These are phyloP conservation scores for Trichoderma brevicompactum DNA, from an alignment of 2,329 filamentous ascomycete genomes.

Conservation along the genomic window DNA sequence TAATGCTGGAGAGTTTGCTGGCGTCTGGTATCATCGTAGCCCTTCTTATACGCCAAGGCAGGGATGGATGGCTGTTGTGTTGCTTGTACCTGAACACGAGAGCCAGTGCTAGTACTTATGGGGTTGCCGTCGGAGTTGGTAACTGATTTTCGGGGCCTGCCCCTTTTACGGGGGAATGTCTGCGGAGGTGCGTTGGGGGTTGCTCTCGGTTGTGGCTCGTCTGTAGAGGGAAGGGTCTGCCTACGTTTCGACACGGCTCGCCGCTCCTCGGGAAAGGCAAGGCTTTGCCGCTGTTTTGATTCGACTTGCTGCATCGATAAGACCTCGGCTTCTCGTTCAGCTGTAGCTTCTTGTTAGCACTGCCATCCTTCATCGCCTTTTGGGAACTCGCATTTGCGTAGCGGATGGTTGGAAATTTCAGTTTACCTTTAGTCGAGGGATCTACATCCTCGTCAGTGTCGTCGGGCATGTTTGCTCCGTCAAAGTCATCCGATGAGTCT, in stretches of 20 bases:
- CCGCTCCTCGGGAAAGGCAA: slow-evolving; percentile 15
- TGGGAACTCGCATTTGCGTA: slow-evolving; percentile 32
- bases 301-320: slow-evolving; percentile 29
- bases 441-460: slow-evolving; percentile 40
- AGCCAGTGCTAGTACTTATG: neutral
- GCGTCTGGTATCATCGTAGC: neutral
- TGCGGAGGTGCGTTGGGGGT: neutral
- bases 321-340: slow-evolving; percentile 38
- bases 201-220: neutral
- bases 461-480: slow-evolving; percentile 38
- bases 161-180: slow-evolving; percentile 16
- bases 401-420: slow-evolving; percentile 23
- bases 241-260: neutral
- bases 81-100: neutral
- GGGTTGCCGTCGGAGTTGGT: neutral
- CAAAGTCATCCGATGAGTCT: slow-evolving; percentile 44
- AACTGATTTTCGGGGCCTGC: slow-evolving; percentile 24
- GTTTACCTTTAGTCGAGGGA: slow-evolving; percentile 44
- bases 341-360: slow-evolving; percentile 41
- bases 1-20: slow-evolving; percentile 25
- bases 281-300: slow-evolving; percentile 1
- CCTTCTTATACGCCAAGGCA: neutral
- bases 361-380: slow-evolving; percentile 37
- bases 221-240: neutral
- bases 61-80: neutral